A percentile compares a stretch with the other conserved stretches of the same genome.
Evolutionary conservation across 2,329 filamentous ascomycete species (phyloP).

Genomic region (Fusarium papillatum): DNA sequence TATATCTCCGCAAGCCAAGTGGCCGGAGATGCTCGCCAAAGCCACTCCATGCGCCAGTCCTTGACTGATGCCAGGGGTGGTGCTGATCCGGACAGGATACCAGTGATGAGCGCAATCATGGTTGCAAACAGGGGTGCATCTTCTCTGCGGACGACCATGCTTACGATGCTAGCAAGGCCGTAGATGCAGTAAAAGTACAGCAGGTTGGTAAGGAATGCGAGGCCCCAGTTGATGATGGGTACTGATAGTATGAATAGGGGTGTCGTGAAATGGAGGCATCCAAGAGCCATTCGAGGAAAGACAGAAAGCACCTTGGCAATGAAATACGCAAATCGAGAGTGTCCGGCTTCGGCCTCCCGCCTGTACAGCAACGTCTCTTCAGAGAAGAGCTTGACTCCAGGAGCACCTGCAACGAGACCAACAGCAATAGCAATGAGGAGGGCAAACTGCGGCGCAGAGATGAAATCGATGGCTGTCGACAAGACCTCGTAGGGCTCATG

Average conservation of each 20-base stretch:
- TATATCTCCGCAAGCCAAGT: constrained; percentile 70
- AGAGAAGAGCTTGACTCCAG: constrained; percentile 69
- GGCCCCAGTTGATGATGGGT: constrained; percentile 63
- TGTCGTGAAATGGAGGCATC: constrained; percentile 67
- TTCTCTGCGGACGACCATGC: constrained; percentile 67
- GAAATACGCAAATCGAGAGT: constrained; percentile 69
- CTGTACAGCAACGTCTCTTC: constrained; percentile 57
- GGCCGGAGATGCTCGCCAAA: constrained; percentile 67
- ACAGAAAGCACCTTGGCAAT: constrained; percentile 67
- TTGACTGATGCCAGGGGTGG: constrained; percentile 63
- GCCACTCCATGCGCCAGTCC: constrained; percentile 66
- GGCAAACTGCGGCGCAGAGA: constrained; percentile 64
- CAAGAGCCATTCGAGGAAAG: constrained; percentile 63
- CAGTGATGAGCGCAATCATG: constrained; percentile 66
- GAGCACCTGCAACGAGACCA: constrained; percentile 64
- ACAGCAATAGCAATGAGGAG: constrained; percentile 67
- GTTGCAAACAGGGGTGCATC: constrained; percentile 69
- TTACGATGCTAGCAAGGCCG: constrained; percentile 64
- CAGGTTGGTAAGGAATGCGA: constrained; percentile 64
- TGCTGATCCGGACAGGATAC: constrained; percentile 66
- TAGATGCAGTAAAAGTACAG: constrained; percentile 72
- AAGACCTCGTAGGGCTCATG: constrained; percentile 63
- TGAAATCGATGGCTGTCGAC: constrained; percentile 64
- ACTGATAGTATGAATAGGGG: constrained; percentile 62
- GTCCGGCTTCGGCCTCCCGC: constrained; percentile 68